Evolutionary conservation across 495 filamentous ascomycete species (phyloP).

Genomic region (Poronia punctata): DNA sequence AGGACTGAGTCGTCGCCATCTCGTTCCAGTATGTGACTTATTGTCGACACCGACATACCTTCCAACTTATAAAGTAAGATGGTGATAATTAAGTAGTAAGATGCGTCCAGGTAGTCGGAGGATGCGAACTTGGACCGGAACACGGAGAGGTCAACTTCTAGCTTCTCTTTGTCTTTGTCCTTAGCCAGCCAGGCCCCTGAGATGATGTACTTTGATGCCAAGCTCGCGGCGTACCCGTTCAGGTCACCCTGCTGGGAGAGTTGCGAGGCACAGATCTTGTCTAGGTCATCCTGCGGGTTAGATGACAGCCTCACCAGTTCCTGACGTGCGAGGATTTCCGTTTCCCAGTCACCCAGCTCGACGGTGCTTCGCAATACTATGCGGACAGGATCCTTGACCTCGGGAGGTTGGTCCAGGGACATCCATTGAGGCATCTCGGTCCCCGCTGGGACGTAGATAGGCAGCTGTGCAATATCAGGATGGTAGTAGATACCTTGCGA

Average conservation of each 20-base stretch:
- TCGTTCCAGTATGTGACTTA: constrained; percentile 1
- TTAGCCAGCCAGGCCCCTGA: too few species aligned
- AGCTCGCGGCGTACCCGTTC: neutral
- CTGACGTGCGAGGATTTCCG: constrained; percentile 2
- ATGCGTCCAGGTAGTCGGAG: constrained; percentile 2
- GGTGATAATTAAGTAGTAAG: constrained; percentile 2
- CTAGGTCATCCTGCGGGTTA: neutral
- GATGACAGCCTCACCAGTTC: constrained; percentile 3
- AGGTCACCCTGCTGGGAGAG: constrained; percentile 3
- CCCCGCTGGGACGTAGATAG: constrained; percentile 1
- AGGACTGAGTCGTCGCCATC: neutral
- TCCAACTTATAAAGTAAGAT: constrained; percentile 9
- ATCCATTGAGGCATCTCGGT: constrained; percentile 4
- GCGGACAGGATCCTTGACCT: constrained; percentile 1
- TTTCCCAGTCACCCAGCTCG: constrained; percentile 5
- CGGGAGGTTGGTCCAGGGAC: neutral
- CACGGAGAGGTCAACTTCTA: neutral
- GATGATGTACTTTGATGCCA: constrained; percentile 4
- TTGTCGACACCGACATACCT: constrained; percentile 1
- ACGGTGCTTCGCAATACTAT: constrained; percentile 4
- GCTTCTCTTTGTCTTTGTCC: constrained; percentile 1
- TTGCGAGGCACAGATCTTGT: constrained; percentile 4
- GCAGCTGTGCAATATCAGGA: constrained; percentile 1
- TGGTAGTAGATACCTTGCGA: constrained; percentile 3
- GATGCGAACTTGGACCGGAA: constrained; percentile 2